Base-by-base conservation (phyloP, 1,284 basidiomycete genomes). In the Trichosporon faecale region DNA sequence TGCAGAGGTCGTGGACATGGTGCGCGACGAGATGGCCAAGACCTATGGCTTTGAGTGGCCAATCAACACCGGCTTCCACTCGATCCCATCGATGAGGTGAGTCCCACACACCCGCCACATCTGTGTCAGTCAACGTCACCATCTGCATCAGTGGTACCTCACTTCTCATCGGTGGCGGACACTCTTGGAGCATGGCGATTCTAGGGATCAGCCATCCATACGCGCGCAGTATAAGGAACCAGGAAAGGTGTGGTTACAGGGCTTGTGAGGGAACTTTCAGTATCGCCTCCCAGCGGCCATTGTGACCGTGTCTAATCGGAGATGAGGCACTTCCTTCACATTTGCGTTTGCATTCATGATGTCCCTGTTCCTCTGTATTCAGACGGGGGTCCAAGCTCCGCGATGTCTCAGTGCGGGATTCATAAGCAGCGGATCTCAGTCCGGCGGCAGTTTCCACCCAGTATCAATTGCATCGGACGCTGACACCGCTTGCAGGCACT, bases 61-160 rank as follows among this genome's bases (percentile, higher is more conserved):
- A 18, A 85, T 95, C 23, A 89, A 89, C 85, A 85, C 86, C 1
- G 96, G 95, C 0, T 98, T 99, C 80, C 96, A 99, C 81, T 91
- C 90, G 0, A 86, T 89, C 3, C 93, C 87, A 0, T 85, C 84
- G 6, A 87, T 88, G 86, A 80, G 83, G 85, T 86, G 72, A 76
- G 85, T 80, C 3, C 33, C 7, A 16, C 11, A 5, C 11, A 8
- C 4, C 16, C 18, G n/a, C 5, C 16, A n/a, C 40, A 18, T 44
- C 40, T n/a, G 40, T 8, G 40, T n/a, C 40, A n/a, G n/a, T n/a
- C n/a, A n/a, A n/a, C n/a, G n/a, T n/a, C n/a, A 44, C 16, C 40
- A 6, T 44, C 18, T n/a, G 18, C 18, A 6, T 18, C 40, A 16
- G 40, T n/a, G 2, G 40, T 14, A 44, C 40, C 18, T 6, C 18